A percentile compares a stretch with the other conserved stretches of the same genome.
These are phyloP conservation scores for Pouteria campechiana DNA, from an alignment of 179 eudicot species.

Conservation along the genomic window DNA sequence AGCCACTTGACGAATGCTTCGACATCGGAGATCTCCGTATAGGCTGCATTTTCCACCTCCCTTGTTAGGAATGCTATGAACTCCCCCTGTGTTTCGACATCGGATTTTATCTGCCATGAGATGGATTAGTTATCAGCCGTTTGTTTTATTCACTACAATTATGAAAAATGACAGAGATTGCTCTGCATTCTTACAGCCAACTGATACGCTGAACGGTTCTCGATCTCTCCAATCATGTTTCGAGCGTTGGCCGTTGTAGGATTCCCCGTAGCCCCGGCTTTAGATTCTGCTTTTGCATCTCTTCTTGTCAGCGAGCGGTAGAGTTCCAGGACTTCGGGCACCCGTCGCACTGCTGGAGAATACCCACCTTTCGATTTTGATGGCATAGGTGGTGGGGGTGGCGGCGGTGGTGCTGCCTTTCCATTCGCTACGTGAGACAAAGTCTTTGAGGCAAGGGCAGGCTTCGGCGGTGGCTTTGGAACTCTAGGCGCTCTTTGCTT, in stretches of 20 bases:
- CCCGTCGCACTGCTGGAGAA: conserved; percentile 38
- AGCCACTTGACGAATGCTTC: conserved; percentile 74
- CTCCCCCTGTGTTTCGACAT: conserved; percentile 64
- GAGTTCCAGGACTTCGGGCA: conserved; percentile 77
- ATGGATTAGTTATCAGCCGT: not conserved
- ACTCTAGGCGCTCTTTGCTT: conserved; percentile 3
- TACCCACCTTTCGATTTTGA: conserved; percentile 13
- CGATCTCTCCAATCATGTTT: conserved; percentile 94
- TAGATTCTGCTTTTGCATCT: conserved; percentile 34
- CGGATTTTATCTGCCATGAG: conserved; percentile 55
- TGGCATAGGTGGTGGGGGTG: conserved; percentile 53
- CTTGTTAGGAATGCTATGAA: conserved; percentile 30
- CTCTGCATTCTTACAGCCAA: conserved; percentile 51
- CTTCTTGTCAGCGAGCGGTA: conserved; percentile 60
- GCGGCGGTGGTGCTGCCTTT: conserved; percentile 12
- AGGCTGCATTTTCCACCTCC: conserved; percentile 50
- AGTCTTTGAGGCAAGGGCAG: not conserved
- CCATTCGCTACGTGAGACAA: conserved; percentile 1
- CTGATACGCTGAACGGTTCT: conserved; percentile 65
- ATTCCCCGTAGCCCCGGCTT: conserved; percentile 15
- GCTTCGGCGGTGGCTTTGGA: conserved; percentile 13
- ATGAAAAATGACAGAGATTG: not conserved
- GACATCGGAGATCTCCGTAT: conserved; percentile 49
- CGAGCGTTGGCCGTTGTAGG: conserved; percentile 20
- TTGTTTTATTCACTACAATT: not conserved